Evolutionary conservation across 345 rosid species (phyloP).

Genomic region (Ceriops decandra): DNA sequence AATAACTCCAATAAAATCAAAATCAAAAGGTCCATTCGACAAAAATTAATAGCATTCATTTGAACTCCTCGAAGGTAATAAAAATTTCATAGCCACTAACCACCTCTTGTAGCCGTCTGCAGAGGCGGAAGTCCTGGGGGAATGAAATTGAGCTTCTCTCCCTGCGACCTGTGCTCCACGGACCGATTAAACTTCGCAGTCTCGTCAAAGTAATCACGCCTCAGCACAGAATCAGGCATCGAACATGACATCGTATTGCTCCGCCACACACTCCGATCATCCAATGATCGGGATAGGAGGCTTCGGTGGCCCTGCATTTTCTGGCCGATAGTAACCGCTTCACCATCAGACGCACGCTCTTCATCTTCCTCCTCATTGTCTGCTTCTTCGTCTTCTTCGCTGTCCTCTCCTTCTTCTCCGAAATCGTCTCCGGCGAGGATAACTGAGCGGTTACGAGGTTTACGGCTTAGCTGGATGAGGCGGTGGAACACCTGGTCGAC

Average conservation of each 20-base stretch:
- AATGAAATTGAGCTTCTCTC: conserved; percentile 33
- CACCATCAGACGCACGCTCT: conserved; percentile 17
- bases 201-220: conserved; percentile 40
- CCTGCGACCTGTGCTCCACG: conserved; percentile 23
- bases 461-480: conserved; percentile 35
- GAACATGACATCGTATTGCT: conserved; percentile 37
- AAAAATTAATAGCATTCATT: too few relatives aligned
- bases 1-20: too few relatives aligned
- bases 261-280: conserved; percentile 16
- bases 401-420: not conserved
- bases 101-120: conserved; percentile 26
- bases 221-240: conserved; percentile 36
- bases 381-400: conserved; percentile 9
- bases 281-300: conserved; percentile 28
- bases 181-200: conserved; percentile 9
- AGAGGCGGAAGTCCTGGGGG: conserved; percentile 46
- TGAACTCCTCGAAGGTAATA: too few relatives aligned
- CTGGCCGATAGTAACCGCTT: conserved; percentile 8
- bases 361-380: not conserved
- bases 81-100: conserved; percentile 1
- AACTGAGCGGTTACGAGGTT: not conserved
- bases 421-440: conserved; percentile 1
- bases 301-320: not conserved
- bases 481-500: conserved; percentile 50
- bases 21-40: too few relatives aligned